Percentiles rank a stretch among this genome's conserved stretches.
Evolutionary conservation across 2,329 filamentous ascomycete genomes (phyloP).

Genomic region (Epichloe sp.): DNA sequence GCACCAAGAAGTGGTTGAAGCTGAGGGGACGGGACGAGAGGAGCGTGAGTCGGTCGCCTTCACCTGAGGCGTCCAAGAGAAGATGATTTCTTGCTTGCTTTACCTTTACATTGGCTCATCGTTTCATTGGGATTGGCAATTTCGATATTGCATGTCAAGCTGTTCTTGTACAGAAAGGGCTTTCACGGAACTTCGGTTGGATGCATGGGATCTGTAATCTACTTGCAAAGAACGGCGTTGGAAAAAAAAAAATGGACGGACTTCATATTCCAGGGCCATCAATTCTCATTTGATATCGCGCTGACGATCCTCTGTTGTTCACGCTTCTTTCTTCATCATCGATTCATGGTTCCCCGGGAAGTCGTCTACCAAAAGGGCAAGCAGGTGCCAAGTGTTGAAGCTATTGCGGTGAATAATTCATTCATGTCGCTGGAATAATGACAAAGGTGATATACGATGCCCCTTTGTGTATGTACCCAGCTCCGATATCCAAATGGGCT

Average conservation of each 20-base stretch:
- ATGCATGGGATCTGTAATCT: background rate
- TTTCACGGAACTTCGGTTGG: background rate
- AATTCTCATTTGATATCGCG: constrained; percentile 2
- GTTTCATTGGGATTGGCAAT: background rate
- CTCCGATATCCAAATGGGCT: background rate
- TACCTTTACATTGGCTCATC: background rate
- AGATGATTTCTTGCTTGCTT: constrained; percentile 21
- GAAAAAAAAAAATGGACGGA: constrained; percentile 5
- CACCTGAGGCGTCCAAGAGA: constrained; percentile 68
- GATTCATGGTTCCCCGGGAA: background rate
- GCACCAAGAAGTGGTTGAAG: constrained; percentile 94
- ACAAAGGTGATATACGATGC: background rate
- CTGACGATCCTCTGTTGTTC: constrained; percentile 5
- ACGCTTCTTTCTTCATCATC: constrained; percentile 2
- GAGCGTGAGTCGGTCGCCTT: constrained; percentile 70
- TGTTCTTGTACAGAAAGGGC: background rate
- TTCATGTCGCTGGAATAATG: background rate
- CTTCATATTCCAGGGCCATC: constrained; percentile 9
- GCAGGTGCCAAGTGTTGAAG: background rate
- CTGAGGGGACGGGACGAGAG: constrained; percentile 70
- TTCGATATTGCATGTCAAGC: background rate
- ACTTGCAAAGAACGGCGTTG: constrained; percentile 13
- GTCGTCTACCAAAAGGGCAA: background rate
- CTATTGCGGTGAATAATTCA: background rate
- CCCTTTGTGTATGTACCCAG: background rate